Evolutionary conservation across 2,329 filamentous ascomycete genomes (phyloP).

Genomic region (Cytospora piceicola): DNA sequence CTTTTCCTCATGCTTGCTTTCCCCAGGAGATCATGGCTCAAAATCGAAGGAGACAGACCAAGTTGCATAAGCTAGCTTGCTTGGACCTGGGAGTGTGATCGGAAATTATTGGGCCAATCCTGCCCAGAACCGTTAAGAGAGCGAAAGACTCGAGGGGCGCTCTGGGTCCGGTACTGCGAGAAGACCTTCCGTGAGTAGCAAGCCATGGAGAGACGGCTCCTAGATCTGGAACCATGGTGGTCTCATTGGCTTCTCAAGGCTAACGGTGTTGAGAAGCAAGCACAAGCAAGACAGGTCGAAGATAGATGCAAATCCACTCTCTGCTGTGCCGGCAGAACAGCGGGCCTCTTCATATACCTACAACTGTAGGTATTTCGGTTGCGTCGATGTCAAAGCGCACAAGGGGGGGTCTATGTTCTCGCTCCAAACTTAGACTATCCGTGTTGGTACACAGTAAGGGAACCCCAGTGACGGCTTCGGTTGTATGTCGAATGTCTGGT

Average conservation of each 20-base stretch:
- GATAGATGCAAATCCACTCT: neutral
- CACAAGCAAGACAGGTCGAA: too few species aligned
- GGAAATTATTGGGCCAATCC: constrained; percentile 8
- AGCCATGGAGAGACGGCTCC: neutral
- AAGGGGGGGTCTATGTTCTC: neutral
- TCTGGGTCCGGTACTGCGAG: neutral
- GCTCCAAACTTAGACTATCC: neutral
- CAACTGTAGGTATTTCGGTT: too few species aligned
- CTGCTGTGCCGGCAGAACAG: constrained; percentile 13
- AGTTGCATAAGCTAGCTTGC: neutral
- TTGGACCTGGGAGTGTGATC: neutral
- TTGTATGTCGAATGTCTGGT: neutral
- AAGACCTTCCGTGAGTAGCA: constrained; percentile 15
- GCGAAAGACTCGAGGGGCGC: neutral
- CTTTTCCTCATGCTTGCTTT: neutral
- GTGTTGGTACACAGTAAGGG: neutral
- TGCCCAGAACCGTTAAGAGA: neutral
- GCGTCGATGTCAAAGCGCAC: constrained; percentile 1
- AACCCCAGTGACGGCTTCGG: too few species aligned
- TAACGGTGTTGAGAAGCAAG: constrained; percentile 9
- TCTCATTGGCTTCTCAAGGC: neutral
- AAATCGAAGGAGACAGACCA: neutral
- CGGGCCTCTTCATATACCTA: constrained; percentile 3
- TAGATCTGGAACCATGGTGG: neutral
- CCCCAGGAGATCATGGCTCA: neutral